Evolutionary conservation across 805 yeast genomes (phyloP).

Genomic region (Saccharomycopsis sp.): DNA sequence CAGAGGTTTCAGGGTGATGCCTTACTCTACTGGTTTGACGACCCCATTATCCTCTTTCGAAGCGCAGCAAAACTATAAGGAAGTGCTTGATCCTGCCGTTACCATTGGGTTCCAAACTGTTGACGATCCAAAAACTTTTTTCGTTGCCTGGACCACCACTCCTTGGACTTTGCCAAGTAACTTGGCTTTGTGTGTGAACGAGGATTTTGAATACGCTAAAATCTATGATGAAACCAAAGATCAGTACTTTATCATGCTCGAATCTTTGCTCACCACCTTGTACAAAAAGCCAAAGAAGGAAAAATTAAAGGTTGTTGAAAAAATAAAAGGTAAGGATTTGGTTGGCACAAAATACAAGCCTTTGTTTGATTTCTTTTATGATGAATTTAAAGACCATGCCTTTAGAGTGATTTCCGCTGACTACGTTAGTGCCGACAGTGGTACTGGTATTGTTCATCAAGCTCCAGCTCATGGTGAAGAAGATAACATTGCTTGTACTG

Average conservation of each 20-base stretch:
- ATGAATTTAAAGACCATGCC: slow-evolving; percentile 64
- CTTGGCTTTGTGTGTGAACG: slow-evolving; percentile 84
- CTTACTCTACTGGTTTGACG: slow-evolving; percentile 94
- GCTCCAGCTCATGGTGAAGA: slow-evolving; percentile 99
- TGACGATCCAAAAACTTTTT: slow-evolving; percentile 70
- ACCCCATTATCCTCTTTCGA: slow-evolving; percentile 96
- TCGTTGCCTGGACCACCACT: slow-evolving; percentile 99
- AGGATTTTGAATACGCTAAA: slow-evolving; percentile 84
- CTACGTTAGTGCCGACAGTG: slow-evolving; percentile 87
- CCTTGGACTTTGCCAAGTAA: slow-evolving; percentile 99
- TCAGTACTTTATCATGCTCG: slow-evolving; percentile 74
- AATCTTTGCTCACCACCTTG: slow-evolving; percentile 68
- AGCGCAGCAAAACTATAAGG: slow-evolving; percentile 97
- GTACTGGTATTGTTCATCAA: slow-evolving; percentile 99
- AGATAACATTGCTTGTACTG: slow-evolving; percentile 79
- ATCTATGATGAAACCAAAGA: slow-evolving; percentile 83
- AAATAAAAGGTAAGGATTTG: slow-evolving; percentile 69
- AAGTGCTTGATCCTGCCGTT: slow-evolving; percentile 93
- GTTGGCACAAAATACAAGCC: slow-evolving; percentile 78
- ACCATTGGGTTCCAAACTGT: slow-evolving; percentile 79
- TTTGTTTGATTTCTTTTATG: slow-evolving; percentile 70
- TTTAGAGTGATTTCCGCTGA: slow-evolving; percentile 75
- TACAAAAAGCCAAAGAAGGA: slow-evolving; percentile 94
- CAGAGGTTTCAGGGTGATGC: slow-evolving; percentile 96
- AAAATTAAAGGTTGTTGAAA: slow-evolving; percentile 74